phyloP scores from a whole-genome alignment of 1,284 basidiomycete species.

The Exsudoporus floridanus region DNA sequence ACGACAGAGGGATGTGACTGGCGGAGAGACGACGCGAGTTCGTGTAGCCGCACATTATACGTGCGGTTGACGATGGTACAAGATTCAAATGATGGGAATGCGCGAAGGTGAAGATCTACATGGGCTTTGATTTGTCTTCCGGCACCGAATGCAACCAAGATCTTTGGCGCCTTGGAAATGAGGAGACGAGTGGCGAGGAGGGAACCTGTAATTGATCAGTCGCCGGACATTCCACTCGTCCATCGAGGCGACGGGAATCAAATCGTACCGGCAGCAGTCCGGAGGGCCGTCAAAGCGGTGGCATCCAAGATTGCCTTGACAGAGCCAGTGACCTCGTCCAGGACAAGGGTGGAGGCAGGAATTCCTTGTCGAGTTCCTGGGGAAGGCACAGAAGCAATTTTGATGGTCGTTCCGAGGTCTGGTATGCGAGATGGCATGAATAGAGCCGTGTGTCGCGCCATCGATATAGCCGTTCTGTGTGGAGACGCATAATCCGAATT shows the following conservation, averaged over 20 bases:
- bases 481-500: conserved; percentile 41
- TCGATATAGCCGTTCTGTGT: conserved; percentile 50
- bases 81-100: conserved; percentile 53
- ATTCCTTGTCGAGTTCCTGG: conserved; percentile 52
- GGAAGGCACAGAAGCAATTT: conserved; percentile 69
- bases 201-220: conserved; percentile 54
- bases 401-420: conserved; percentile 54
- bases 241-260: not conserved
- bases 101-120: conserved; percentile 58
- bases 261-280: conserved; percentile 74
- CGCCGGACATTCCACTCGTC: not conserved
- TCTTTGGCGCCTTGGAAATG: conserved; percentile 42
- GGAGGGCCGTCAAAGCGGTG: conserved; percentile 68
- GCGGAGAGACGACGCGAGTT: conserved; percentile 44
- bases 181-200: conserved; percentile 64
- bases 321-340: conserved; percentile 68
- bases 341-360: conserved; percentile 72
- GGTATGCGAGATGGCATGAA: conserved; percentile 72
- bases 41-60: conserved; percentile 48
- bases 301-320: conserved; percentile 78
- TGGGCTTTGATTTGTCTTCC: conserved; percentile 71
- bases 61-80: conserved; percentile 69
- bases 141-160: conserved; percentile 71
- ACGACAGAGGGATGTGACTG: conserved; percentile 41
- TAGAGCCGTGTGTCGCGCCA: conserved; percentile 51